Percentiles rank a stretch among this genome's conserved stretches.
These are phyloP conservation scores for Lachancea quebecensis DNA, from an alignment of 805 yeast species.

Conservation along the genomic window DNA sequence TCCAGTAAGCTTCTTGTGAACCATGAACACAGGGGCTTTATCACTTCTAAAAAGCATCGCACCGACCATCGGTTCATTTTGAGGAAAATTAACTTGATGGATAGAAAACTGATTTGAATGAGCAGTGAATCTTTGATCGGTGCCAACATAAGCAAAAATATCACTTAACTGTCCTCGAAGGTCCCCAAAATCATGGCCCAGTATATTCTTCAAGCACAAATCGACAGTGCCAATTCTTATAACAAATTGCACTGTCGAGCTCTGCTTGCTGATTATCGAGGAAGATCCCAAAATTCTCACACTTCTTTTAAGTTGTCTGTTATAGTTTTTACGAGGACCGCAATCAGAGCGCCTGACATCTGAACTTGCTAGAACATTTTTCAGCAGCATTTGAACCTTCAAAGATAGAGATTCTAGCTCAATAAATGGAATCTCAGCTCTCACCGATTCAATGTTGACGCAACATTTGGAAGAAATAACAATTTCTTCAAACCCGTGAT, in stretches of 20 bases:
- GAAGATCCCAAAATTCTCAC: slow-evolving; percentile 26
- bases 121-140: slow-evolving; percentile 13
- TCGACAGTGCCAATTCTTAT: slow-evolving; percentile 12
- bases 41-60: slow-evolving; percentile 32
- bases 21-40: slow-evolving; percentile 36
- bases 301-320: slow-evolving; percentile 17
- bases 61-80: slow-evolving; percentile 28
- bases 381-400: not conserved
- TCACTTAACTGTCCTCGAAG: slow-evolving; percentile 8
- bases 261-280: slow-evolving; percentile 17
- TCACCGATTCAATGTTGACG: not conserved
- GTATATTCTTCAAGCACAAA: slow-evolving; percentile 9
- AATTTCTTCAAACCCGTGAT: slow-evolving; percentile 1
- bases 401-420: not conserved
- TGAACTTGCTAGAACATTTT: not conserved
- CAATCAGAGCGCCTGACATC: not conserved
- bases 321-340: slow-evolving; percentile 2
- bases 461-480: not conserved
- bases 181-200: slow-evolving; percentile 16
- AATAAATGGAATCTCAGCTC: not conserved
- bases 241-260: slow-evolving; percentile 13
- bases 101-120: slow-evolving; percentile 7
- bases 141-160: slow-evolving; percentile 13
- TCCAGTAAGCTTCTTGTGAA: slow-evolving; percentile 33
- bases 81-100: too few species aligned